Evolutionary conservation across 441 rosid genomes (phyloP).

Genomic region (Arabidopsis lyrata): DNA sequence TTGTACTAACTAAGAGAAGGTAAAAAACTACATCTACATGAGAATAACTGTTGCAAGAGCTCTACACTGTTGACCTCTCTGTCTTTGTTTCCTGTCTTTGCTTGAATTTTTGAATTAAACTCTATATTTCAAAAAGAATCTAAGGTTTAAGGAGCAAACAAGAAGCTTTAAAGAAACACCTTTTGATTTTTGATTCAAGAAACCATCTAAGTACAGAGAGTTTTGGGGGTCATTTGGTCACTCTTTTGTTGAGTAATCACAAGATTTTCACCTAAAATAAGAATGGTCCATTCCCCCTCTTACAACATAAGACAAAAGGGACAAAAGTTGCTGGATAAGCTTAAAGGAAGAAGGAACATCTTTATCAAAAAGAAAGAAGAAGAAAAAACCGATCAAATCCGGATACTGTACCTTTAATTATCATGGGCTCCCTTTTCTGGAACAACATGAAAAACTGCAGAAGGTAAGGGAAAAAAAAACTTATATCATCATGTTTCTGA

Average conservation of each 20-base stretch:
- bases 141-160: not conserved
- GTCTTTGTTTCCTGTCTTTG: constrained; percentile 25
- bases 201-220: constrained; percentile 24
- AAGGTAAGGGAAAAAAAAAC: constrained; percentile 27
- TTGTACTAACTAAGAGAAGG: constrained; percentile 13
- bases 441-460: constrained; percentile 47
- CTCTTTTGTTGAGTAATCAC: constrained; percentile 33
- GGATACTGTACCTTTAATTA: constrained; percentile 43
- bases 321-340: constrained; percentile 26
- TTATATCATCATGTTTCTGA: constrained; percentile 40
- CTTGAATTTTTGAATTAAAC: constrained; percentile 22
- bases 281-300: constrained; percentile 29
- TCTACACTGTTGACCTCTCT: constrained; percentile 28
- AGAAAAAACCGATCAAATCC: constrained; percentile 35
- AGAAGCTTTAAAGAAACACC: not conserved
- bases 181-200: constrained; percentile 15
- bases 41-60: constrained; percentile 32
- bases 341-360: constrained; percentile 32
- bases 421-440: constrained; percentile 43
- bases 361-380: constrained; percentile 31
- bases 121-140: constrained; percentile 17
- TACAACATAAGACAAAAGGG: constrained; percentile 37
- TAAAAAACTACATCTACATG: constrained; percentile 30
- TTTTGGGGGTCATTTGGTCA: constrained; percentile 24
- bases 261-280: constrained; percentile 27